Base-by-base conservation (phyloP, 2,329 filamentous ascomycete species). In the Fusarium robinianum region DNA sequence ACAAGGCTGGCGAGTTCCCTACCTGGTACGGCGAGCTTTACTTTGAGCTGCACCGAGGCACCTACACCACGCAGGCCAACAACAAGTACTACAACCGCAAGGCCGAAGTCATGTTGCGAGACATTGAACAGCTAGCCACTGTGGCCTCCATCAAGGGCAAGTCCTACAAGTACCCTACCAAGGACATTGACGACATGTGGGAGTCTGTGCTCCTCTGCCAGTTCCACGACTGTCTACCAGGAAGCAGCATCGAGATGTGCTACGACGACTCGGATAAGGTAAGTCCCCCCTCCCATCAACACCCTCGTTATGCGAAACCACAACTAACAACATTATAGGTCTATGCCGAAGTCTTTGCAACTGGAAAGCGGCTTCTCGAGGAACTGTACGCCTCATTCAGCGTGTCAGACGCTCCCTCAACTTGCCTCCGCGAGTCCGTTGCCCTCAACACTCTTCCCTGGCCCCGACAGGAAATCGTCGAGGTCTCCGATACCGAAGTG, bases 21-120 rank as follows among this genome's bases (percentile, higher is more conserved):
- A 97, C 94, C 2, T 99, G 94, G 94, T 96, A 96, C 65, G 94
- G 94, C 27, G 94, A 99, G 72, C 79, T 99, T 7, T 99, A 99
- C 72, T 96, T 99, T 67, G 94, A 99, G 70, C 80, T 99, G 34
- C 94, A 99, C 67, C 87, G 94, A 48, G 94, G 94, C 39, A 97
- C 92, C 9, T 97, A 97, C 71, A 99, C 94, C 4, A 96, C 92
- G 0, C 92, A 97, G 67, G 87, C 91, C 47, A 96, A 96, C 72
- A 99, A 96, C 75, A 99, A 99, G 74, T 83, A 83, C 58, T 92
- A 95, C 74, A 99, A 97, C 66, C 82, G 94, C 41, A 87, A 85
- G 64, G 79, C 89, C 0, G 94, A 99, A 69, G 83, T 87, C 39
- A 69, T 96, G 71, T 77, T 99, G 39, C 86, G 90, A 32, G 89